These are phyloP conservation scores for Conoideocrella luteorostrata DNA, from an alignment of 2,329 filamentous ascomycete species.

Conservation along the genomic window DNA sequence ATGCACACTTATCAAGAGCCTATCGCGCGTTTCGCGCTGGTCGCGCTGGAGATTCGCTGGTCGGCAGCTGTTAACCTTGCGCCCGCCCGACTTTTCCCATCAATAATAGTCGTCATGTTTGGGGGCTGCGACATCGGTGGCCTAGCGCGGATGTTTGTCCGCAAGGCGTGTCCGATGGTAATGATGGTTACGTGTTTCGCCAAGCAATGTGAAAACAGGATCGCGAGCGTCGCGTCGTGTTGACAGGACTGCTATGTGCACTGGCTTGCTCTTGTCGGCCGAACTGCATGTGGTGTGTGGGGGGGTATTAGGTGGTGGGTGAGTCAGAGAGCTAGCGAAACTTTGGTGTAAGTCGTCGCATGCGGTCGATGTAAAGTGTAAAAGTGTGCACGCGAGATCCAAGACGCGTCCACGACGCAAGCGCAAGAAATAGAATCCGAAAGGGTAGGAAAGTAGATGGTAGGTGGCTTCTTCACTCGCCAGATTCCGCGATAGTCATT, in stretches of 20 bases:
- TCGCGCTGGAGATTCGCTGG: background rate
- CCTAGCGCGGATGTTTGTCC: too few species aligned
- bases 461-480: constrained; percentile 13
- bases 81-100: constrained; percentile 3
- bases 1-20: background rate
- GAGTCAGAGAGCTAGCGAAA: constrained; percentile 6
- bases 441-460: background rate
- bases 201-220: too few species aligned
- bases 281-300: background rate
- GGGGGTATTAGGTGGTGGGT: too few species aligned
- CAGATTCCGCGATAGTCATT: constrained; percentile 47
- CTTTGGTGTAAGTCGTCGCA: constrained; percentile 1
- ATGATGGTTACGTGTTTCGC: too few species aligned
- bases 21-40: background rate
- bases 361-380: too few species aligned
- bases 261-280: constrained; percentile 1
- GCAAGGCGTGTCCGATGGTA: too few species aligned
- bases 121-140: constrained; percentile 4
- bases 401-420: background rate
- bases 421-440: background rate
- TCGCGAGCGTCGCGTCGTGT: too few species aligned
- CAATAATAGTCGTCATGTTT: background rate
- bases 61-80: background rate
- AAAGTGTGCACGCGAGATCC: background rate
- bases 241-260: background rate